Percentiles rank a stretch among this genome's conserved stretches.
phyloP scores from a whole-genome alignment of 139 green algal genomes.

The Chlorella sp. region DNA sequence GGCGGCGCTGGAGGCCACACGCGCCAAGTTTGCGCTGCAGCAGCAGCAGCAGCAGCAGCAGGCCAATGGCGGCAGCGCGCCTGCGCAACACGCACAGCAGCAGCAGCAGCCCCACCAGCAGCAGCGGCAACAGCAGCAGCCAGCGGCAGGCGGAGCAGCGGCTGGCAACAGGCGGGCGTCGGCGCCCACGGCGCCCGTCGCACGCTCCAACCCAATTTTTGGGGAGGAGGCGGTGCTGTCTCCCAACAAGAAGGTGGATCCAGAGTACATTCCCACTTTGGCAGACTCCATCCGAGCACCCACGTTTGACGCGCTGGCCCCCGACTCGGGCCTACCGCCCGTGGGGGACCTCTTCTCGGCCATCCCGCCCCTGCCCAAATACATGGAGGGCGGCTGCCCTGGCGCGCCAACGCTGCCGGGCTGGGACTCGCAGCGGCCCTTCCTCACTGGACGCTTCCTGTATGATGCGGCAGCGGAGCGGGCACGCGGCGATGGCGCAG shows the following conservation, averaged over 20 bases:
- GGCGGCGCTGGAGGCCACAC: slow-evolving; percentile 45
- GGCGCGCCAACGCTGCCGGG: slow-evolving; percentile 2
- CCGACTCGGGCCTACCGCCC: slow-evolving; percentile 24
- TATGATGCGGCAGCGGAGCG: neutral
- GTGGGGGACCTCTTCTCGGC: slow-evolving; percentile 49
- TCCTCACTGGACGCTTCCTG: slow-evolving; percentile 41
- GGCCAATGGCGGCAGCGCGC: neutral
- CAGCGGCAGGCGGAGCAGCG: neutral
- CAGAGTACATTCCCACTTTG: slow-evolving; percentile 33
- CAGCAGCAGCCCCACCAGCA: neutral
- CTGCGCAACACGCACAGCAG: neutral
- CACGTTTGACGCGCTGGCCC: slow-evolving; percentile 8
- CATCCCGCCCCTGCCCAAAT: neutral
- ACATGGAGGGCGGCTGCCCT: neutral
- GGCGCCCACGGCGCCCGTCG: neutral
- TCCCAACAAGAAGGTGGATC: slow-evolving; percentile 14
- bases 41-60: slow-evolving; percentile 9
- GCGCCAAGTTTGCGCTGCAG: slow-evolving; percentile 35
- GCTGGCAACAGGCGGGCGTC: neutral
- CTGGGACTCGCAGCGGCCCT: slow-evolving; percentile 38
- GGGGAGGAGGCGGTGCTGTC: slow-evolving; percentile 19
- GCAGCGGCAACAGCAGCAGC: slow-evolving; percentile 19
- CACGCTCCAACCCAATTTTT: slow-evolving; percentile 34
- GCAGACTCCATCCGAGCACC: slow-evolving; percentile 28
- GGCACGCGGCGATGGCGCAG: neutral